These are phyloP conservation scores for Suillus luteus DNA, from an alignment of 768 basidiomycete genomes.

Conservation along the genomic window DNA sequence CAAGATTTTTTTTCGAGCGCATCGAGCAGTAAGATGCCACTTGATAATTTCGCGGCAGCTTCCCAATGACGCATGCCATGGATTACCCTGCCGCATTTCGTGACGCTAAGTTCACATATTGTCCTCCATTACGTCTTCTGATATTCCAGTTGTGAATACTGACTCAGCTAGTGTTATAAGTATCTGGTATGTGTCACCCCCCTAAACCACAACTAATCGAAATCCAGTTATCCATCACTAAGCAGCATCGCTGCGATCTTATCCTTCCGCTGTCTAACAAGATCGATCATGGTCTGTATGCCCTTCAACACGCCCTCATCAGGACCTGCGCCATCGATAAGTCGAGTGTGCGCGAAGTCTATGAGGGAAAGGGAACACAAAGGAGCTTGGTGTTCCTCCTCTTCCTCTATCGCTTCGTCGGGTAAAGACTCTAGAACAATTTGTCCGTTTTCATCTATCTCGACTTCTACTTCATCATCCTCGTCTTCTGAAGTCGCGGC, in stretches of 20 bases:
- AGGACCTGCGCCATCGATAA: slow-evolving; percentile 69
- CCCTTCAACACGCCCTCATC: slow-evolving; percentile 81
- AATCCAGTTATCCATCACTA: not conserved
- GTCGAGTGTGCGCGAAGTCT: slow-evolving; percentile 89
- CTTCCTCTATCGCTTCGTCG: slow-evolving; percentile 28
- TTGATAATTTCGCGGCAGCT: too few relatives aligned
- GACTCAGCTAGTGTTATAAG: too few relatives aligned
- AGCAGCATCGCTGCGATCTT: slow-evolving; percentile 34
- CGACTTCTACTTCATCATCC: slow-evolving; percentile 40
- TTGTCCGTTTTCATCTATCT: slow-evolving; percentile 32
- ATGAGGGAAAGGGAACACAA: slow-evolving; percentile 73
- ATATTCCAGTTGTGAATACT: too few relatives aligned
- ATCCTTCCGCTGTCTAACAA: slow-evolving; percentile 61
- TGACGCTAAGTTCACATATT: too few relatives aligned
- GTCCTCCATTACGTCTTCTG: too few relatives aligned
- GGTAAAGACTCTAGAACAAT: slow-evolving; percentile 25
- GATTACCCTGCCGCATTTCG: too few relatives aligned
- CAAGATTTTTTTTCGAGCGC: too few relatives aligned
- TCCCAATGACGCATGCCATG: too few relatives aligned
- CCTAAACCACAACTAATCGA: not conserved
- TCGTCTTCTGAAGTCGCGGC: slow-evolving; percentile 31
- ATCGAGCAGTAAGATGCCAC: too few relatives aligned
- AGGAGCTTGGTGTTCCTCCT: slow-evolving; percentile 22
- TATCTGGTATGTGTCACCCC: not conserved
- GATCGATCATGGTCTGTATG: slow-evolving; percentile 58